A percentile compares a stretch with the other conserved stretches of the same genome.
Evolutionary conservation across 768 basidiomycete genomes (phyloP).

Genomic region (Serpula lacrymans): DNA sequence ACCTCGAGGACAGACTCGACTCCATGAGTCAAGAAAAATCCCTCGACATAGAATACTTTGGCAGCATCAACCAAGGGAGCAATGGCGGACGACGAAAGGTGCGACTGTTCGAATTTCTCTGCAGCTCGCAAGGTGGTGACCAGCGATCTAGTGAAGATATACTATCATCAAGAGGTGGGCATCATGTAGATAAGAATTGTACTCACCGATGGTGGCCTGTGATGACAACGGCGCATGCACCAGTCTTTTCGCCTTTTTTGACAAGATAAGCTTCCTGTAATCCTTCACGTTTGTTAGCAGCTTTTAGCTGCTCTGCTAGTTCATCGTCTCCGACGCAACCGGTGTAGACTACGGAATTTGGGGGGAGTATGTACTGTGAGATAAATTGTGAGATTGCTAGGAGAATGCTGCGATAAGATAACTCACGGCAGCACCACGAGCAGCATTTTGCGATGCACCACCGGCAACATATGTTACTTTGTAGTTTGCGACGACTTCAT

Average conservation of each 20-base stretch:
- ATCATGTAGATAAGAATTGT: background rate
- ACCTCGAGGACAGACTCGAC: slow-evolving; percentile 65
- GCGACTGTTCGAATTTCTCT: slow-evolving; percentile 81
- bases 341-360: slow-evolving; percentile 85
- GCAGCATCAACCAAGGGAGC: slow-evolving; percentile 76
- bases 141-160: slow-evolving; percentile 62
- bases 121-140: slow-evolving; percentile 90
- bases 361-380: slow-evolving; percentile 83
- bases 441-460: slow-evolving; percentile 95
- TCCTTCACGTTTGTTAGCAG: slow-evolving; percentile 90
- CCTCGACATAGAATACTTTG: slow-evolving; percentile 90
- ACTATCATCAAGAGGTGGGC: background rate
- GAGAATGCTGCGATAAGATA: slow-evolving; percentile 10
- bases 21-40: slow-evolving; percentile 97
- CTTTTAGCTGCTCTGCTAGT: slow-evolving; percentile 84
- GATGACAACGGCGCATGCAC: slow-evolving; percentile 94
- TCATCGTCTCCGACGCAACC: slow-evolving; percentile 93
- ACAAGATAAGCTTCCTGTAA: slow-evolving; percentile 87
- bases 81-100: slow-evolving; percentile 73
- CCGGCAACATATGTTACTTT: slow-evolving; percentile 91
- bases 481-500: slow-evolving; percentile 75
- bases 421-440: slow-evolving; percentile 91
- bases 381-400: too few species aligned
- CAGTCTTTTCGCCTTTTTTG: slow-evolving; percentile 82
- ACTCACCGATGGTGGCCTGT: slow-evolving; percentile 87